Conservation (phyloP, 2,329 filamentous ascomycete species). For the Chrysosporium keratinophilum region DNA sequence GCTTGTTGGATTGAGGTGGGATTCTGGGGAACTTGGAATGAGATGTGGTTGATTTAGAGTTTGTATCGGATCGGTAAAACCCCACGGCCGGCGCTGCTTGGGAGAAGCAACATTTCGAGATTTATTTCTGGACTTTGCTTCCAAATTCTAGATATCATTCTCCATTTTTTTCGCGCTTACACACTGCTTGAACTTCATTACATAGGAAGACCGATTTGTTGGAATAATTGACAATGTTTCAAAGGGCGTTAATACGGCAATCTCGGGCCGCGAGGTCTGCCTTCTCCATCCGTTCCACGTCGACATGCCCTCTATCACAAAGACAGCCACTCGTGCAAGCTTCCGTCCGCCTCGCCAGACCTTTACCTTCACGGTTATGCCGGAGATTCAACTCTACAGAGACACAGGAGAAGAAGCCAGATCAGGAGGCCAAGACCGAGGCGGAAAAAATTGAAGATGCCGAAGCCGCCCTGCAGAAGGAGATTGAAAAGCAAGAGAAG, state of each 20-base stretch:
- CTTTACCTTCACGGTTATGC: constrained; percentile 26
- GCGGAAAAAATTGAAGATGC: constrained; percentile 29
- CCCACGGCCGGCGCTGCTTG: not conserved
- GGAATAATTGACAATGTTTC: constrained; percentile 30
- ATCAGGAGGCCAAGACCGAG: constrained; percentile 31
- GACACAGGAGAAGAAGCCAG: constrained; percentile 23
- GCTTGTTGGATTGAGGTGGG: not conserved
- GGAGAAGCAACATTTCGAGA: not conserved
- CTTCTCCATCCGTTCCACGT: constrained; percentile 26
- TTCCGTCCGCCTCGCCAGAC: constrained; percentile 21
- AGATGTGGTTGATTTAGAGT: constrained; percentile 2
- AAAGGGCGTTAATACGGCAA: constrained; percentile 35
- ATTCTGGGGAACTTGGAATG: not conserved
- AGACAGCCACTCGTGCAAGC: constrained; percentile 28
- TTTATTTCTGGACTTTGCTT: constrained; percentile 11
- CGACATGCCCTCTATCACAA: constrained; percentile 26
- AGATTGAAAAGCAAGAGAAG: constrained; percentile 61
- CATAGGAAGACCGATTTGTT: not conserved
- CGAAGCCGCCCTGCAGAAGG: constrained; percentile 48
- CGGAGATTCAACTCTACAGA: constrained; percentile 38
- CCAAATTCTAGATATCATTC: constrained; percentile 11
- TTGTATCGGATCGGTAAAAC: not conserved
- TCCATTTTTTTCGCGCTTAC: not conserved
- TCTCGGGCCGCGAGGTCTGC: constrained; percentile 30
- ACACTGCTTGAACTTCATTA: not conserved